A percentile compares a stretch with the other conserved stretches of the same genome.
phyloP scores from a whole-genome alignment of 306 rosid species.

The Crotalaria pallida region DNA sequence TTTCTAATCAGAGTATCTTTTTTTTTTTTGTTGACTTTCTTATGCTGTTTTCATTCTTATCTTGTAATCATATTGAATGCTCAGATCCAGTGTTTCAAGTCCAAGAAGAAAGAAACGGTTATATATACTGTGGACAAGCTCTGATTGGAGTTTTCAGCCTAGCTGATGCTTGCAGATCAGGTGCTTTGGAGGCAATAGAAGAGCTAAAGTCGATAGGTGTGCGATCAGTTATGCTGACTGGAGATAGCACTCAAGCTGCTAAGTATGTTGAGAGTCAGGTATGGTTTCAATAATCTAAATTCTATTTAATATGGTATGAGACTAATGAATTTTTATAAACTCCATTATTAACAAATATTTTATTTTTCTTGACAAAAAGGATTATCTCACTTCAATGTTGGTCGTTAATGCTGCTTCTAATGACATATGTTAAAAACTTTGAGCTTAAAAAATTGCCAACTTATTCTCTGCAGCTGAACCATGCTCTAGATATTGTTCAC shows the following conservation, averaged over 20 bases:
- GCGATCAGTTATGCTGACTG: conserved; percentile 75
- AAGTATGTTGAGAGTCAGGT: conserved; percentile 64
- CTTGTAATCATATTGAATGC: neutral
- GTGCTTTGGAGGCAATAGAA: conserved; percentile 60
- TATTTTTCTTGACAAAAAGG: neutral
- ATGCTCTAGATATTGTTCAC: conserved; percentile 49
- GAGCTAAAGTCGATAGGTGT: conserved; percentile 59
- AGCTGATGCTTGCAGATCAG: conserved; percentile 67
- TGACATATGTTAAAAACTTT: neutral
- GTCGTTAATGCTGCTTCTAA: neutral
- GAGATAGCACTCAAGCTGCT: conserved; percentile 68
- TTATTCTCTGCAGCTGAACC: conserved; percentile 43
- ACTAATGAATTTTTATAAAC: neutral
- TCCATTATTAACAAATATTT: conserved; percentile 1
- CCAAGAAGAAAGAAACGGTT: conserved; percentile 49
- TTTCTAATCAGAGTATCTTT: neutral
- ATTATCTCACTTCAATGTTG: neutral
- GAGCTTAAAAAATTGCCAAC: neutral
- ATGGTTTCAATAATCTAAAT: neutral
- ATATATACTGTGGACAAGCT: conserved; percentile 35
- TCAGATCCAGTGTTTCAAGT: conserved; percentile 41
- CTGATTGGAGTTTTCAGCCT: conserved; percentile 54
- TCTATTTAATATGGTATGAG: neutral
- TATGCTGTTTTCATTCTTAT: neutral
- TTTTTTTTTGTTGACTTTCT: neutral